Base-by-base conservation (phyloP, 345 rosid species). In the Abelmoschus esculentus region DNA sequence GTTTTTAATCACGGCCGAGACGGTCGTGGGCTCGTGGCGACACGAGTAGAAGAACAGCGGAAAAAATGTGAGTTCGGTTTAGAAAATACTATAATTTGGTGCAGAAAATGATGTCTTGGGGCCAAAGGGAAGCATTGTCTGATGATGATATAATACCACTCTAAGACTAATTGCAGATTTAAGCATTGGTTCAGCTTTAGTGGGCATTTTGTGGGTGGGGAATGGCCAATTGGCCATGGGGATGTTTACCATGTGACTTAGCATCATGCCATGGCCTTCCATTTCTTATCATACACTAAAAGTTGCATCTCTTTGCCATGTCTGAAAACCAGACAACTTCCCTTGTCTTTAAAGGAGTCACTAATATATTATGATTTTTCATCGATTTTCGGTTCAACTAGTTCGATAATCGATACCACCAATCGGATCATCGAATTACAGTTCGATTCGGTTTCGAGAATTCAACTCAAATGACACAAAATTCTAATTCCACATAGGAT, bases 81-180 rank as follows among this genome's bases (percentile, higher is more conserved):
- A 36, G 40, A 36, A 36, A 36, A 36, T 36, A 36, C 40, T 36
- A 36, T 36, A 36, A 36, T 36, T 36, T 36, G 40, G 40, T 36
- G 40, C 40, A 36, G 40, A 36, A 36, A 36, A 36, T 36, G 40
- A 36, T 36, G 40, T 36, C 64, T 73, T 73, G 74, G 22, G 36
- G 64, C 50, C 64, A 40, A 77, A 73, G 76, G 36, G 4, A 50
- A 40, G 72, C 63, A 10, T 72, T 66, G 67, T 61, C 58, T 72
- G 40, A 54, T 22, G 61, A 68, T 59, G 14, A 8, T 9, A 15
- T 19, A 15, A 19, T 15, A 10, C 29, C 69, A 57, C 64, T 44
- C 55, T 29, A 28, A 26, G 14, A 50, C 54, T 46, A 53, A 53
- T 18, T 18, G 18, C 12, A 7, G 57, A 6, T 17, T 53, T 9